Percentiles rank a stretch among this genome's conserved stretches.
These are phyloP conservation scores for Dryas drummondii DNA, from an alignment of 306 rosid genomes.

Conservation along the genomic window DNA sequence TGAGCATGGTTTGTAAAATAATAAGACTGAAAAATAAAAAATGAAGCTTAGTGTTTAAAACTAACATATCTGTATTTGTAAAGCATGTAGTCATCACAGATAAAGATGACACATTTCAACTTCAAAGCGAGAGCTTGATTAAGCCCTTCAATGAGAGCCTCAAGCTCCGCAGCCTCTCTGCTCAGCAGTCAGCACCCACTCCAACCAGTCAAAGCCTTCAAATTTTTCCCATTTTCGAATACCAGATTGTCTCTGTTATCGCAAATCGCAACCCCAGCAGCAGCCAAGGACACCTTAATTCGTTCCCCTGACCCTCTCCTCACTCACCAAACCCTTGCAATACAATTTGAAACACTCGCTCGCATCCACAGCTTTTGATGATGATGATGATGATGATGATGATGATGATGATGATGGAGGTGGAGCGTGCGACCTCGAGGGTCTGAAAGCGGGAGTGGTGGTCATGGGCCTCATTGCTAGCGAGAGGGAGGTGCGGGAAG, in stretches of 20 bases:
- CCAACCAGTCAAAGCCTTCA: slow-evolving; percentile 21
- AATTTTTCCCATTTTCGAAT: slow-evolving; percentile 31
- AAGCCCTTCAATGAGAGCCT: slow-evolving; percentile 42
- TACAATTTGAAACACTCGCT: slow-evolving; percentile 34
- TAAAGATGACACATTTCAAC: too few species aligned
- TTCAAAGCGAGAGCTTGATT: neutral
- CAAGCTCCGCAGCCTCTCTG: slow-evolving; percentile 30
- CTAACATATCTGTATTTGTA: too few species aligned
- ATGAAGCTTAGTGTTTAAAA: too few species aligned
- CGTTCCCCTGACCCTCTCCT: slow-evolving; percentile 32
- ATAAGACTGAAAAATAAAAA: too few species aligned
- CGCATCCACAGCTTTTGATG: slow-evolving; percentile 1
- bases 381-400: neutral
- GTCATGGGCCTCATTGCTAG: neutral
- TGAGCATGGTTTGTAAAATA: too few species aligned
- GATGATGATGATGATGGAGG: slow-evolving; percentile 1
- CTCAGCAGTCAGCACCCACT: neutral
- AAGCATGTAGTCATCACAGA: too few species aligned
- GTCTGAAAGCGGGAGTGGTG: slow-evolving; percentile 23
- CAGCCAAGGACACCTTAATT: slow-evolving; percentile 28
- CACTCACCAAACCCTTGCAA: slow-evolving; percentile 53
- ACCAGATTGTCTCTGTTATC: slow-evolving; percentile 31
- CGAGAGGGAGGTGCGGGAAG: too few species aligned
- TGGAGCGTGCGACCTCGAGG: slow-evolving; percentile 19
- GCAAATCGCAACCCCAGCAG: slow-evolving; percentile 43